Evolutionary conservation across 371 early-diverging fungal species (phyloP).

Genomic region (Zychaea mexicana): DNA sequence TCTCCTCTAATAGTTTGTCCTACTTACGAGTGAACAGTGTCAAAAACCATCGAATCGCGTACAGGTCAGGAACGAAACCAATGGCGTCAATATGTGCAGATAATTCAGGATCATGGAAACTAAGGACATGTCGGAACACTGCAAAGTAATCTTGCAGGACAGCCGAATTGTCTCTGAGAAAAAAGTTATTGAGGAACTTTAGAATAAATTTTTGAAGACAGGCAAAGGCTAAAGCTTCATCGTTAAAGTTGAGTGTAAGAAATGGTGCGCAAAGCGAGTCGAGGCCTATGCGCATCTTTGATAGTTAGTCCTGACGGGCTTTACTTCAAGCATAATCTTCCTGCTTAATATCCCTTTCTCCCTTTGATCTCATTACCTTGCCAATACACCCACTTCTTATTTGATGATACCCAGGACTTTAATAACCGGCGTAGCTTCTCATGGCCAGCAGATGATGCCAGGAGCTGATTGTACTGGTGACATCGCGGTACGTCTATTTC

Average conservation of each 20-base stretch:
- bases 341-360: neutral
- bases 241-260: slow-evolving; percentile 70
- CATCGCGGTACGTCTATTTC: slow-evolving; percentile 79
- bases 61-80: slow-evolving; percentile 73
- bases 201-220: slow-evolving; percentile 69
- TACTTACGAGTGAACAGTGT: slow-evolving; percentile 80
- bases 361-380: slow-evolving; percentile 58
- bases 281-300: slow-evolving; percentile 46
- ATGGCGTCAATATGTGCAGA: slow-evolving; percentile 66
- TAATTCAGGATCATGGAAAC: slow-evolving; percentile 77
- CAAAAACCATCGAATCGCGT: slow-evolving; percentile 85
- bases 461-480: slow-evolving; percentile 80
- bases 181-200: slow-evolving; percentile 69
- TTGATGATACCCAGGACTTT: slow-evolving; percentile 71
- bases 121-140: slow-evolving; percentile 64
- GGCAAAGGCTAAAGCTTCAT: slow-evolving; percentile 74
- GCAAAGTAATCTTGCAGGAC: slow-evolving; percentile 70
- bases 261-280: slow-evolving; percentile 84
- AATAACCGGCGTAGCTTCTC: slow-evolving; percentile 67
- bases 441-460: slow-evolving; percentile 76
- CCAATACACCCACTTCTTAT: slow-evolving; percentile 79
- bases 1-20: neutral
- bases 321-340: too few relatives aligned
- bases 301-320: neutral
- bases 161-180: slow-evolving; percentile 69